Percentiles rank a stretch among this genome's conserved stretches.
These are phyloP conservation scores for Microcyclosporella mali DNA, from an alignment of 2,329 filamentous ascomycete species.

Conservation along the genomic window DNA sequence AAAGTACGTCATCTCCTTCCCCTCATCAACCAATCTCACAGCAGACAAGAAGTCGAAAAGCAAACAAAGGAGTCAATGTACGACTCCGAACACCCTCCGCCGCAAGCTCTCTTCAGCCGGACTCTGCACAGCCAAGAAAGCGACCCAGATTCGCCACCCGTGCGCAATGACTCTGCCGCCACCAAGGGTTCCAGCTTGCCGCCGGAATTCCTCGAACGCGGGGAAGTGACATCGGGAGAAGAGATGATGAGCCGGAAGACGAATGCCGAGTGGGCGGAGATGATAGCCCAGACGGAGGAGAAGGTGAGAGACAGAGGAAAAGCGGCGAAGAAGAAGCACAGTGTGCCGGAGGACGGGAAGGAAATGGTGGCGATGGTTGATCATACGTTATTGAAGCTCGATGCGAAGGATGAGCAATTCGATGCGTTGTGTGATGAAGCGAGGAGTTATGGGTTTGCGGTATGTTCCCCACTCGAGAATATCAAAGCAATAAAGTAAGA, in stretches of 20 bases:
- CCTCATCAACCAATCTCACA: too few species aligned
- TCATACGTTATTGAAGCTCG: conserved; percentile 46
- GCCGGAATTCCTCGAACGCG: conserved; percentile 5
- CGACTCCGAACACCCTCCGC: not conserved
- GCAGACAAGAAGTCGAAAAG: too few species aligned
- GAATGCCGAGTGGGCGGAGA: conserved; percentile 40
- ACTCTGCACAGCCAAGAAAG: conserved; percentile 2
- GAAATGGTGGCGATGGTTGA: conserved; percentile 36
- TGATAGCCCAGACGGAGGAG: conserved; percentile 33
- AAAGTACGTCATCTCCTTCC: too few species aligned
- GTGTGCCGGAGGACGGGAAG: conserved; percentile 3
- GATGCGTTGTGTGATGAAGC: conserved; percentile 53
- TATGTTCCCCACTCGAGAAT: conserved; percentile 18
- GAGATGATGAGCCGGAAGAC: conserved; percentile 34
- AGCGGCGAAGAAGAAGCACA: conserved; percentile 5
- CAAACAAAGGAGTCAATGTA: too few species aligned
- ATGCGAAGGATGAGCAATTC: conserved; percentile 44
- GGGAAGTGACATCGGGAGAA: conserved; percentile 3
- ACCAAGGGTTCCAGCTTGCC: not conserved
- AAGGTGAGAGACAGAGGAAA: conserved; percentile 11
- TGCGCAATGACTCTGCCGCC: not conserved
- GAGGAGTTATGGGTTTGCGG: conserved; percentile 40
- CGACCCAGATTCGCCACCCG: not conserved
- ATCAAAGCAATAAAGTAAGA: not conserved
- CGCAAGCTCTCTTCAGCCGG: not conserved